Base-by-base conservation (phyloP, 768 basidiomycete species). In the Mycena amicta region DNA sequence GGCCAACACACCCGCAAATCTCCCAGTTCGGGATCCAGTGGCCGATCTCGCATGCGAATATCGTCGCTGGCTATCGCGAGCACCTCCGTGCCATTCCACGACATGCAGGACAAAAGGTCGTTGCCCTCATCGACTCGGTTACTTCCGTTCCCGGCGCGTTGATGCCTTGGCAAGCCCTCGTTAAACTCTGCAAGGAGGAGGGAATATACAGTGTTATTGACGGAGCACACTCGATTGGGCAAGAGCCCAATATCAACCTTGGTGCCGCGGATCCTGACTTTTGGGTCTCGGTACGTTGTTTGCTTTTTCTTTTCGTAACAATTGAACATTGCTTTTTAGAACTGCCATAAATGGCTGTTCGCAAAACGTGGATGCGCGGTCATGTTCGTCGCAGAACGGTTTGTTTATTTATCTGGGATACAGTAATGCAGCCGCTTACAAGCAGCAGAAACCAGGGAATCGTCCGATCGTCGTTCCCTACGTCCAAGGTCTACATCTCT, bases 181-280 rank as follows among this genome's bases (percentile, higher is more conserved):
- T 88, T 1, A 68, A 76, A 3, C 73, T 90, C n/a, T 88, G 87
- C 67, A 76, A 78, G 52, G 79, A 86, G 61, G 85, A 86, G 58
- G 82, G 82, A 3, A 79, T 87, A 3, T 80, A 81, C 66, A 86
- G 79, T 29, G 68, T 93, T 15, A 73, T 93, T 5, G 92, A 93
- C 65, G 92, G 81, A 1, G 92, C 92, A 5, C 92, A 93, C 66
- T 82, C 84, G 3, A 81, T 93, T 39, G 92, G 92, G 0, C 89
- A 90, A 64, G 84, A 90, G 65, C 64, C 80, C 5, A 71, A 82
- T 53, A 77, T 91, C 56, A 79, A 91, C 65, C 69, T 93, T 18
- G 75, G 74, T 3, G 74, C 76, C 43, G 72, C 72, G 1, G 73
- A 76, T 51, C 86, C 87, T 3, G 91, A 92, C 70, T 49, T 49